Conservation (phyloP, 768 basidiomycete species). For the Phlebiopsis gigantea region DNA sequence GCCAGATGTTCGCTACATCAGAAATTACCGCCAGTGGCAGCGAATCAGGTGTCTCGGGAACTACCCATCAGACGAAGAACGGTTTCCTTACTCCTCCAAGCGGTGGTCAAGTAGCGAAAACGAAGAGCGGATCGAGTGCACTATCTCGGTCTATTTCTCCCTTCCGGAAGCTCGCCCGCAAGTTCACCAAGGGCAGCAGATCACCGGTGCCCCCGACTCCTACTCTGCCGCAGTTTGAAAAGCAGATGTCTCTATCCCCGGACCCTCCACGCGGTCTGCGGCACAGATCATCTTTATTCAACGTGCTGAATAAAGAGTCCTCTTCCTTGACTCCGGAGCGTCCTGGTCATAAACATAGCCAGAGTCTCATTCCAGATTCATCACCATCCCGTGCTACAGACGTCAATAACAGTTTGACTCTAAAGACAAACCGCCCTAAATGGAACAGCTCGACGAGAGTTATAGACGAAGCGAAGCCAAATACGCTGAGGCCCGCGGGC, state of each 20-base stretch:
- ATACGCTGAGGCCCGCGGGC: slow-evolving; percentile 43
- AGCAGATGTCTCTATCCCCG: slow-evolving; percentile 41
- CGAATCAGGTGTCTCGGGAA: slow-evolving; percentile 64
- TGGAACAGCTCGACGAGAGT: slow-evolving; percentile 86
- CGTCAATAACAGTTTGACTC: slow-evolving; percentile 29
- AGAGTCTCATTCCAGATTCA: slow-evolving; percentile 67
- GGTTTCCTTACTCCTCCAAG: slow-evolving; percentile 65
- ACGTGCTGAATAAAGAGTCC: slow-evolving; percentile 38
- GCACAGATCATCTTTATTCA: slow-evolving; percentile 61
- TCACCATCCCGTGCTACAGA: slow-evolving; percentile 43
- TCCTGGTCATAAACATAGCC: slow-evolving; percentile 61
- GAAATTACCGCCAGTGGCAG: slow-evolving; percentile 60
- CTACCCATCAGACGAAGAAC: slow-evolving; percentile 33
- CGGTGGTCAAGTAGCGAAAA: slow-evolving; percentile 36
- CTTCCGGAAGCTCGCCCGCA: slow-evolving; percentile 72
- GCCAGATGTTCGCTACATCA: slow-evolving; percentile 45
- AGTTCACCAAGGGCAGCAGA: slow-evolving; percentile 44
- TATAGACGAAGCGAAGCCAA: slow-evolving; percentile 38
- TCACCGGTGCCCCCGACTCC: slow-evolving; percentile 37
- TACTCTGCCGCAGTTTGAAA: slow-evolving; percentile 37
- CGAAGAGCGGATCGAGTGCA: slow-evolving; percentile 36
- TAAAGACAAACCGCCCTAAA: slow-evolving; percentile 35
- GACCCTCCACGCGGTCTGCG: slow-evolving; percentile 50
- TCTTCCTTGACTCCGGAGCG: slow-evolving; percentile 52
- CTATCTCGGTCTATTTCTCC: slow-evolving; percentile 78